Conservation (phyloP, 306 rosid genomes). For the Mimosa pudica region DNA sequence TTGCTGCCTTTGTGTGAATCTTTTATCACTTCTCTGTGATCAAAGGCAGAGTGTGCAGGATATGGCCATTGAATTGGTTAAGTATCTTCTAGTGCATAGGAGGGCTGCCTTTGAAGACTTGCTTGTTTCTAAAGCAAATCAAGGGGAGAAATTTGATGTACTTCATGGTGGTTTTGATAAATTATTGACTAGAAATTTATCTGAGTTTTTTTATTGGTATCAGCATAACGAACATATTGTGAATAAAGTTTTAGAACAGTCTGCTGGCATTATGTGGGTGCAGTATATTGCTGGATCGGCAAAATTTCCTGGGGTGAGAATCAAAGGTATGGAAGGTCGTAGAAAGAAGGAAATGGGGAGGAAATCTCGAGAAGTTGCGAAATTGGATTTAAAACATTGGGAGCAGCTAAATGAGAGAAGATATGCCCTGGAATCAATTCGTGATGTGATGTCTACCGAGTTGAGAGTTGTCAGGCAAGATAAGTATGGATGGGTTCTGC, state of each 20-base stretch:
- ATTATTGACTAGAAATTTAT: conserved; percentile 73
- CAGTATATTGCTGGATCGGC: conserved; percentile 93
- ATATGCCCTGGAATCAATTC: conserved; percentile 92
- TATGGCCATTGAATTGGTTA: conserved; percentile 85
- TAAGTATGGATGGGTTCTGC: conserved; percentile 99
- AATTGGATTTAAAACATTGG: conserved; percentile 85
- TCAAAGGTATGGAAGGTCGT: conserved; percentile 94
- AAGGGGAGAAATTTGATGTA: conserved; percentile 81
- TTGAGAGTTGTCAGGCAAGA: conserved; percentile 98
- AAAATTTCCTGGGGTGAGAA: conserved; percentile 97
- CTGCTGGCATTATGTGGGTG: conserved; percentile 95
- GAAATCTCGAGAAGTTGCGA: conserved; percentile 82
- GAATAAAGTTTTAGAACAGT: conserved; percentile 86
- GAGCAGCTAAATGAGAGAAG: conserved; percentile 95
- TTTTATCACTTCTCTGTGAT: conserved; percentile 80
- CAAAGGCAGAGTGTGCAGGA: conserved; percentile 75
- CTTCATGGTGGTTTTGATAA: conserved; percentile 96
- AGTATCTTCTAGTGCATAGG: conserved; percentile 95
- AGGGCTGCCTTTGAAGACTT: conserved; percentile 91
- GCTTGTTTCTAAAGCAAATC: conserved; percentile 88
- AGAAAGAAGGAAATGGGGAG: conserved; percentile 92
- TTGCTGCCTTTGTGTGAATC: conserved; percentile 92
- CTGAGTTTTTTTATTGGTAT: conserved; percentile 88
- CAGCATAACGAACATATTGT: conserved; percentile 69
- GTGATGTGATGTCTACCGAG: conserved; percentile 95